Evolutionary conservation across 2,329 filamentous ascomycete genomes (phyloP).

Genomic region (Thielaviopsis musarum): DNA sequence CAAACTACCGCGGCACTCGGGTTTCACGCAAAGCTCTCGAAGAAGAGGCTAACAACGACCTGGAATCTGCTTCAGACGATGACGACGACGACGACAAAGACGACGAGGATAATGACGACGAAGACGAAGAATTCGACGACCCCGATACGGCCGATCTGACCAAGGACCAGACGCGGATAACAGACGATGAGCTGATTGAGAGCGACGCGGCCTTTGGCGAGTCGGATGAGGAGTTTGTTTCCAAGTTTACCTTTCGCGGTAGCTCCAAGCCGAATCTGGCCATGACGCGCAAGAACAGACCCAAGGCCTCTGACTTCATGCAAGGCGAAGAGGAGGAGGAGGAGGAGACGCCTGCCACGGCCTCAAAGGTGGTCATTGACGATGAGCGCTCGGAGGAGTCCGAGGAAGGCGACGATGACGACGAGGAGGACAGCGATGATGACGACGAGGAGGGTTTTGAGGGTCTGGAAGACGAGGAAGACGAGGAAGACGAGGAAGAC

Average conservation of each 20-base stretch:
- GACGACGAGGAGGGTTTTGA: constrained; percentile 22
- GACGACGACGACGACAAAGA: constrained; percentile 32
- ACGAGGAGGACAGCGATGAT: constrained; percentile 22
- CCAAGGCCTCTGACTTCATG: constrained; percentile 42
- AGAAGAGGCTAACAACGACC: constrained; percentile 29
- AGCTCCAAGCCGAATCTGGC: constrained; percentile 33
- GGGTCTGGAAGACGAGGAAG: constrained; percentile 22
- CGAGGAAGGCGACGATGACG: constrained; percentile 21
- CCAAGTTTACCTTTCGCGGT: constrained; percentile 49
- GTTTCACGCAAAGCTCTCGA: constrained; percentile 55
- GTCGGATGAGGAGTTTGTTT: constrained; percentile 71
- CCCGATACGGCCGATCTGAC: constrained; percentile 38
- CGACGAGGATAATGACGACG: constrained; percentile 26
- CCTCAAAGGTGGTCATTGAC: constrained; percentile 17
- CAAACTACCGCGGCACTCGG: constrained; percentile 61
- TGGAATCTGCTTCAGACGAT: constrained; percentile 20
- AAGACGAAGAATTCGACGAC: constrained; percentile 38
- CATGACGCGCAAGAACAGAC: constrained; percentile 22
- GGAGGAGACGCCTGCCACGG: constrained; percentile 17
- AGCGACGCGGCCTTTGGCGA: constrained; percentile 59
- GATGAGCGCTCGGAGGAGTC: constrained; percentile 18
- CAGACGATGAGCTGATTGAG: constrained; percentile 44
- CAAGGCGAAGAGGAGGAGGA: constrained; percentile 18
- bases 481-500: constrained; percentile 22
- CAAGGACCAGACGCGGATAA: constrained; percentile 27